These are phyloP conservation scores for Epicoccum nigrum DNA, from an alignment of 2,329 filamentous ascomycete species.

Conservation along the genomic window DNA sequence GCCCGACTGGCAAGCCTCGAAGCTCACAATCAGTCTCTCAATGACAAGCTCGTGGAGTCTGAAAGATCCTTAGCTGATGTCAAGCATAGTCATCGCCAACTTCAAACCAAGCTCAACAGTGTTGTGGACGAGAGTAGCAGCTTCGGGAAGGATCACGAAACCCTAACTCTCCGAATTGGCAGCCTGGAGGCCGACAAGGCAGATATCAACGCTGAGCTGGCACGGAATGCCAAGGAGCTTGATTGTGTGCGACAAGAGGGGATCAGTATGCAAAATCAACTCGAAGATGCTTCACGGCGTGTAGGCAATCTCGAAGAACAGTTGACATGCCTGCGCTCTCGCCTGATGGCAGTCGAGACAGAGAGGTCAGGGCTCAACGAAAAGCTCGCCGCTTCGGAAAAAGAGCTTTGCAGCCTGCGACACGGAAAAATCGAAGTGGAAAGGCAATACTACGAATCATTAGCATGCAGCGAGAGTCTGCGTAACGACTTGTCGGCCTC, in stretches of 20 bases:
- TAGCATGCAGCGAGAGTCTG: conserved; percentile 15
- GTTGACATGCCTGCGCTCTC: conserved; percentile 21
- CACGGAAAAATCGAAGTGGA: conserved; percentile 4
- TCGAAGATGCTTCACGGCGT: conserved; percentile 14
- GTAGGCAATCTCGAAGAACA: conserved; percentile 23
- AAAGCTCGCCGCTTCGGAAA: conserved; percentile 18
- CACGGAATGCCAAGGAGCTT: conserved; percentile 7
- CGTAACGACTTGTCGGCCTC: conserved; percentile 24
- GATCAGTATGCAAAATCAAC: conserved; percentile 10
- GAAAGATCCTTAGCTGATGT: background rate
- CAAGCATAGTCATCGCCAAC: background rate
- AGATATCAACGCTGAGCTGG: conserved; percentile 3
- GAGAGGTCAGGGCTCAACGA: conserved; percentile 27
- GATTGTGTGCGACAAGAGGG: conserved; percentile 9
- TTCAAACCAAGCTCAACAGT: conserved; percentile 7
- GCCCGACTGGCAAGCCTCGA: conserved; percentile 1
- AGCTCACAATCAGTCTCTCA: background rate
- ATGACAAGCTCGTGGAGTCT: background rate
- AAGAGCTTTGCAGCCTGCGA: background rate
- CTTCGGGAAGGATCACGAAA: conserved; percentile 10
- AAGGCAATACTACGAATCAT: conserved; percentile 11
- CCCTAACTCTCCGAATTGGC: conserved; percentile 3
- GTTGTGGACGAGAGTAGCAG: conserved; percentile 5
- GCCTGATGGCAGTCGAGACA: conserved; percentile 22
- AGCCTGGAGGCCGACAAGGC: conserved; percentile 15